Base-by-base conservation (phyloP, 495 filamentous ascomycete genomes). In the Trichoderma virens region DNA sequence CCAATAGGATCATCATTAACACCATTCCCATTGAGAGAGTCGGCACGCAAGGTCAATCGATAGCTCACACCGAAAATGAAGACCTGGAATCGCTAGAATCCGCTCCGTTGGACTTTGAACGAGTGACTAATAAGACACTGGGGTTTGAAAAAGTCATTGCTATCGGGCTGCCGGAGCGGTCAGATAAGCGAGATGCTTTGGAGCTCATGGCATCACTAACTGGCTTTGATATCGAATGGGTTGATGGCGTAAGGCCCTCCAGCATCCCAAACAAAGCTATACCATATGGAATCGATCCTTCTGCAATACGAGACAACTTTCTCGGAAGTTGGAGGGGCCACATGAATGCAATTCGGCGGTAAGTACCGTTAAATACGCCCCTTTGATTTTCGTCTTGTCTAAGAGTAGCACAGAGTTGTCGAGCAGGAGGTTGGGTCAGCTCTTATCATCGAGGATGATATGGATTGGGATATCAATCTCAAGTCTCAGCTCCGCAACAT, bases 381-480 rank as follows among this genome's bases (percentile, higher is more conserved):
- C 1, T 16, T 25, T 66, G 14, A 62, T 25, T 6, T 18, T 27
- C 31, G 18, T 5, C 25, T 28, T 3, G 64, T 7, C 6, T 1
- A 62, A 43, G 11, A 43, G 18, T 11, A n/a, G 16, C 59, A 35
- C 35, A 76, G 73, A 32, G 70, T 78, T 5, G 72, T 81, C 27
- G 69, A 77, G 62, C 73, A 75, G 30, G 70, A 74, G 35, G 67
- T 80, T 25, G 64, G 68, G 20, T 70, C 74, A 18, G 78, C 75
- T 2, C 71, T 81, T 5, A 75, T 80, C 31, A 71, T 80, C 64
- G 78, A 81, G 67, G 78, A 79, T 65, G 78, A 80, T 59, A 69
- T 75, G 41, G 78, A 81, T 65, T 80, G 74, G 75, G 78, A 80
- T 63, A 70, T 78, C 30, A 72, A 74, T 5, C 70, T 81, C 18